phyloP scores from a whole-genome alignment of 805 yeast species.

The Cyberlindnera maritima region DNA sequence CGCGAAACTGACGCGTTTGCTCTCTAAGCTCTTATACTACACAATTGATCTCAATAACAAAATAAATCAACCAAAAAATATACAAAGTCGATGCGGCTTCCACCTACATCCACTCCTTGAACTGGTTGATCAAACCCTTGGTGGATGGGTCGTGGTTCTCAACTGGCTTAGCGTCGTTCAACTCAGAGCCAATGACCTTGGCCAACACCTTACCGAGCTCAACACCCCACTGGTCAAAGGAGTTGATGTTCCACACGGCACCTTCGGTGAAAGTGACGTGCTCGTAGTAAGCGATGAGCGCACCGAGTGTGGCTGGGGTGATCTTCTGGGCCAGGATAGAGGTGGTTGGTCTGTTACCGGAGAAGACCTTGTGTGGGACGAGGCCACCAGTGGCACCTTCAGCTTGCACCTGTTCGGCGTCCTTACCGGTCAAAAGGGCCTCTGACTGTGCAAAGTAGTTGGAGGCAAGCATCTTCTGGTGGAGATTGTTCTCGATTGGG shows the following conservation, averaged over 20 bases:
- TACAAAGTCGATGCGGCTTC: neutral
- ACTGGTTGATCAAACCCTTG: constrained; percentile 89
- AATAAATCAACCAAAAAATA: neutral
- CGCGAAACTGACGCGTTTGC: constrained; percentile 5
- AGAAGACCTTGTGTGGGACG: constrained; percentile 93
- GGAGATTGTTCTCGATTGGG: constrained; percentile 91
- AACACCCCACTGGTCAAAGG: constrained; percentile 99
- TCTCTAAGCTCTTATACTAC: too few relatives aligned
- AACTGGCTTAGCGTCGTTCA: constrained; percentile 58
- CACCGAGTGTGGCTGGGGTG: constrained; percentile 95
- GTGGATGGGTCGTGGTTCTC: constrained; percentile 86
- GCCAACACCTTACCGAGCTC: constrained; percentile 98
- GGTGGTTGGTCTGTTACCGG: constrained; percentile 99
- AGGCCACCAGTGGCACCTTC: constrained; percentile 88
- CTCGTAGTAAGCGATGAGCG: constrained; percentile 97
- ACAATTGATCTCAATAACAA: too few relatives aligned
- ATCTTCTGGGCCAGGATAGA: constrained; percentile 93
- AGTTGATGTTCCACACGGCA: constrained; percentile 99
- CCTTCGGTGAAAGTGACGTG: constrained; percentile 97
- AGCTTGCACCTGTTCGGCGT: constrained; percentile 73
- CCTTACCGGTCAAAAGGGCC: constrained; percentile 95
- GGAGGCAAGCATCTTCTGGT: constrained; percentile 98
- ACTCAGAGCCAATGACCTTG: constrained; percentile 89
- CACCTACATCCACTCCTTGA: constrained; percentile 68
- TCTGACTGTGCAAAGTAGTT: constrained; percentile 98